Conservation (phyloP, 202 grass and related monocot species). For the Musa balbisiana region DNA sequence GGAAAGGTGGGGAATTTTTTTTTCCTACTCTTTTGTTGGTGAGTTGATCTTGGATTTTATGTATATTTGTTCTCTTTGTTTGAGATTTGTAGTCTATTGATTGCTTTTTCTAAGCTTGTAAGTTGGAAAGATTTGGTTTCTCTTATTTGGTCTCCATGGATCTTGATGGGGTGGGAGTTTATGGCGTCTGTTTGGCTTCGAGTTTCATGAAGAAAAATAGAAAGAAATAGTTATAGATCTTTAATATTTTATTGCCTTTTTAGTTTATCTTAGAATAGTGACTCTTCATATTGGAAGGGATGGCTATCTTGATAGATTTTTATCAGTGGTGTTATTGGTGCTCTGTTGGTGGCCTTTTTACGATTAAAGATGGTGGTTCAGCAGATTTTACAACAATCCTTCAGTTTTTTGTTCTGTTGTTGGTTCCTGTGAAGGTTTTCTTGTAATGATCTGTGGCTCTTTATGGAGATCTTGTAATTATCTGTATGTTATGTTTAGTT, state of each 20-base stretch:
- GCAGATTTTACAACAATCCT: neutral
- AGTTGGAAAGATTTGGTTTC: neutral
- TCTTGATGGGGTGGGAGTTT: neutral
- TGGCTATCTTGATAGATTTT: too few relatives aligned
- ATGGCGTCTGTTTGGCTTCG: too few relatives aligned
- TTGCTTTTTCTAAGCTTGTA: neutral
- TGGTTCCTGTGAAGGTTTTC: neutral
- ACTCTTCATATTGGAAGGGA: too few relatives aligned
- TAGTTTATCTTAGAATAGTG: neutral
- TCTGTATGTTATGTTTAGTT: neutral
- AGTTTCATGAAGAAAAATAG: too few relatives aligned
- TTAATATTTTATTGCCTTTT: neutral
- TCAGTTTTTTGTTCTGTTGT: neutral
- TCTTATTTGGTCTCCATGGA: neutral
- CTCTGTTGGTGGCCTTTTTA: too few relatives aligned
- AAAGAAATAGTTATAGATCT: neutral
- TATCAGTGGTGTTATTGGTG: too few relatives aligned
- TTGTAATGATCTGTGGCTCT: neutral
- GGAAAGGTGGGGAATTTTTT: neutral
- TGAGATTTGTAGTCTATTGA: neutral
- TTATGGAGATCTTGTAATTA: neutral
- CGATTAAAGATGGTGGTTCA: neutral
- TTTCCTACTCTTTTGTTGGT: neutral
- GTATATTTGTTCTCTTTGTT: neutral
- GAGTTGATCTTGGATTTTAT: neutral